These are phyloP conservation scores for Neurospora terricola DNA, from an alignment of 495 filamentous ascomycete genomes.

Conservation along the genomic window DNA sequence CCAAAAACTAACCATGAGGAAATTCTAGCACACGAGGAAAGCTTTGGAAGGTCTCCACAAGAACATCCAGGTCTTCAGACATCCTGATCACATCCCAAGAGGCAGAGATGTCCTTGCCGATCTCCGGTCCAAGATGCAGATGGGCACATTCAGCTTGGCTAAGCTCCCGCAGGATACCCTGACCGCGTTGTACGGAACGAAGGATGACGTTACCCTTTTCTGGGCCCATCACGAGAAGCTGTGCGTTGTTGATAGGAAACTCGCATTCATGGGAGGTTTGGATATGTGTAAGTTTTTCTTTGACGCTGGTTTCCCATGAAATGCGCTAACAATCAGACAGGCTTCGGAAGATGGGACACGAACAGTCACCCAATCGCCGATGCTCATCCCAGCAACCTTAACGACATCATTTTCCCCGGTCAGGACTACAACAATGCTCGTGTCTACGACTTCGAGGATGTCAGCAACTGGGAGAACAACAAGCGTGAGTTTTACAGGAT, in stretches of 20 bases:
- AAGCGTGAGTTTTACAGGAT: slow-evolving; percentile 36
- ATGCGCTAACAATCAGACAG: slow-evolving; percentile 16
- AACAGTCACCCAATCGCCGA: slow-evolving; percentile 75
- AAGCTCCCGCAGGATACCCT: slow-evolving; percentile 57
- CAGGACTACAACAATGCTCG: slow-evolving; percentile 95
- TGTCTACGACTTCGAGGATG: slow-evolving; percentile 79
- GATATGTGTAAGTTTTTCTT: slow-evolving; percentile 42
- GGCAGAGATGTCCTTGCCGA: slow-evolving; percentile 41
- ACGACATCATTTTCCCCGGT: slow-evolving; percentile 70
- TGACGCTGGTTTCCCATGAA: not conserved
- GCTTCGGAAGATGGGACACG: slow-evolving; percentile 55
- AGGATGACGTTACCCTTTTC: slow-evolving; percentile 74
- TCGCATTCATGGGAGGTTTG: slow-evolving; percentile 85
- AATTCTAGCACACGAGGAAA: slow-evolving; percentile 65
- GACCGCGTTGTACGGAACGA: slow-evolving; percentile 66
- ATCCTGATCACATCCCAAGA: slow-evolving; percentile 82
- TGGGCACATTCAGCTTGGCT: slow-evolving; percentile 37
- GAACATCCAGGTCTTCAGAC: slow-evolving; percentile 85
- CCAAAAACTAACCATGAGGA: not conserved
- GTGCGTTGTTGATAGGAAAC: slow-evolving; percentile 65
- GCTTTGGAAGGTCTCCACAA: slow-evolving; percentile 66
- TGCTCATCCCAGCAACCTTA: slow-evolving; percentile 67
- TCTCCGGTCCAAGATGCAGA: slow-evolving; percentile 31
- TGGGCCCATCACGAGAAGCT: slow-evolving; percentile 98
- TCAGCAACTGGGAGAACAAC: slow-evolving; percentile 75